Percentiles rank a stretch among this genome's conserved stretches.
Conservation (phyloP, 768 basidiomycete species). For the Rhizopogon roseolus region DNA sequence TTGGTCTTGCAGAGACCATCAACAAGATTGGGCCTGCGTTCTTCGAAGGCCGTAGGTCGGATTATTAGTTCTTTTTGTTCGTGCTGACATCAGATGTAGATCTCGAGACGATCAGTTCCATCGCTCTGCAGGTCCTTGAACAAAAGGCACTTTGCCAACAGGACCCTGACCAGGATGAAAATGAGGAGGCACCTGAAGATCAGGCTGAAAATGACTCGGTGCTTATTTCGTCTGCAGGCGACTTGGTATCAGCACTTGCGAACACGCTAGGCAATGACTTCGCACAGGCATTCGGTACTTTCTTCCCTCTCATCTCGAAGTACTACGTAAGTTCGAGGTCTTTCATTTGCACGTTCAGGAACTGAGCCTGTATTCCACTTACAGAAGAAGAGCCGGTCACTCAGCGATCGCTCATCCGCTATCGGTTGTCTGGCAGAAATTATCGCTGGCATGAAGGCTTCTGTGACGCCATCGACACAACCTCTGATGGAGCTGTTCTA, state of each 20-base stretch:
- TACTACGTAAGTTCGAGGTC: constrained; percentile 68
- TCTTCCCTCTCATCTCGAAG: constrained; percentile 85
- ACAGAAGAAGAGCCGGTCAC: constrained; percentile 80
- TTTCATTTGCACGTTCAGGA: background rate
- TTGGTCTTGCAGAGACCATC: constrained; percentile 87
- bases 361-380: background rate
- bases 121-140: constrained; percentile 82
- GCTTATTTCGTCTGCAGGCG: constrained; percentile 88
- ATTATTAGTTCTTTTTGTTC: background rate
- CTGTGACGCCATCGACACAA: constrained; percentile 81
- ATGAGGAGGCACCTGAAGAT: constrained; percentile 80
- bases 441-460: constrained; percentile 84
- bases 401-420: constrained; percentile 88
- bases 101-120: constrained; percentile 72
- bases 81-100: constrained; percentile 35
- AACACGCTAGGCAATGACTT: constrained; percentile 85
- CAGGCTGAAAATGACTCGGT: constrained; percentile 97
- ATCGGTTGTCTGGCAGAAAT: constrained; percentile 95
- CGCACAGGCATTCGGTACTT: constrained; percentile 72
- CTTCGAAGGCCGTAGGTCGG: constrained; percentile 64
- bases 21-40: constrained; percentile 89
- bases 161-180: constrained; percentile 90
- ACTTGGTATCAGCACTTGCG: constrained; percentile 88
- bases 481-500: constrained; percentile 81
- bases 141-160: constrained; percentile 96